These are phyloP conservation scores for Singerocomus inundabilis DNA, from an alignment of 1,284 basidiomycete genomes.

Conservation along the genomic window DNA sequence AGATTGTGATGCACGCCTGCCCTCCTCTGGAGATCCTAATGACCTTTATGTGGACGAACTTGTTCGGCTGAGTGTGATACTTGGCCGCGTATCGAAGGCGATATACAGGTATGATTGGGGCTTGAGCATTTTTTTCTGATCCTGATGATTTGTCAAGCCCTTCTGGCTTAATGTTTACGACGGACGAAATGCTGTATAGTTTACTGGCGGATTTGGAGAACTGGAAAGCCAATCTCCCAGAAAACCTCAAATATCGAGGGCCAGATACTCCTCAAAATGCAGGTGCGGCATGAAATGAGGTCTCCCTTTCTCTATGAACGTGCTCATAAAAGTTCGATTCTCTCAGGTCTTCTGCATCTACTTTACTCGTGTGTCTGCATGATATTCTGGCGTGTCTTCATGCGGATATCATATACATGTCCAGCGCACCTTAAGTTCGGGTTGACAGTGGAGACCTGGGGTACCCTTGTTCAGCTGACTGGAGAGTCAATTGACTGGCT, in stretches of 20 bases:
- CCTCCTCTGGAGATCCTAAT: constrained; percentile 70
- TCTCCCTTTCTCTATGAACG: not conserved
- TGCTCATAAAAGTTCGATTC: constrained; percentile 7
- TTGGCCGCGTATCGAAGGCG: constrained; percentile 87
- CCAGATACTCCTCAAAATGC: constrained; percentile 56
- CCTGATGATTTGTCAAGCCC: constrained; percentile 50
- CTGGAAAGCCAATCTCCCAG: constrained; percentile 77
- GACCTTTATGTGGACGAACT: constrained; percentile 83
- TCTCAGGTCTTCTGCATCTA: constrained; percentile 76
- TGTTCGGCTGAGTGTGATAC: constrained; percentile 81
- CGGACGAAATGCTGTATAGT: constrained; percentile 69
- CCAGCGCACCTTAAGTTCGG: constrained; percentile 84
- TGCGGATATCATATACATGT: constrained; percentile 88
- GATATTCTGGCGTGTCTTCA: constrained; percentile 93
- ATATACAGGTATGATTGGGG: constrained; percentile 67
- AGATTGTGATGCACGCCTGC: constrained; percentile 90
- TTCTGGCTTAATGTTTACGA: constrained; percentile 79
- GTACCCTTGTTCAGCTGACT: constrained; percentile 66
- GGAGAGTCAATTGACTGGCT: constrained; percentile 89
- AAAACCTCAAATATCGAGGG: constrained; percentile 72
- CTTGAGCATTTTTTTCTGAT: constrained; percentile 5
- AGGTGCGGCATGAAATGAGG: constrained; percentile 46
- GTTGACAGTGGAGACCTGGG: constrained; percentile 81
- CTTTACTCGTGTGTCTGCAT: constrained; percentile 85
- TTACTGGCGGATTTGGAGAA: constrained; percentile 73